phyloP scores from a whole-genome alignment of 2,329 filamentous ascomycete species.

The Alternaria infectoria region DNA sequence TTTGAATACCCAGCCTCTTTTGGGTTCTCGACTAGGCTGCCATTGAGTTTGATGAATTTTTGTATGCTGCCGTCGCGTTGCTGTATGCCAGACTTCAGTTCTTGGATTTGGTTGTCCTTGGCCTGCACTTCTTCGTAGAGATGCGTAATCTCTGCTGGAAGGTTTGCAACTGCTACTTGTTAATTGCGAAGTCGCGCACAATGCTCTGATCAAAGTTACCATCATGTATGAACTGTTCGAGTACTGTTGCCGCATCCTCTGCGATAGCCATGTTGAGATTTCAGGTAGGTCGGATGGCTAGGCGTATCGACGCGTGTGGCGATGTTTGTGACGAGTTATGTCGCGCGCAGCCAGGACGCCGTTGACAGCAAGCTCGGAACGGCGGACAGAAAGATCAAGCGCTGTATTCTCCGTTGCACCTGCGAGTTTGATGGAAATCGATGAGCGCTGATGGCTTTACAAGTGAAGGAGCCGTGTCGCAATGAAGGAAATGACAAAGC shows the following conservation, averaged over 20 bases:
- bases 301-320: not conserved
- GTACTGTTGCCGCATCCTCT: constrained; percentile 71
- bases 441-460: constrained; percentile 23
- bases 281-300: not conserved
- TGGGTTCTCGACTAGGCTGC: constrained; percentile 74
- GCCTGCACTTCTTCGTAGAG: constrained; percentile 82
- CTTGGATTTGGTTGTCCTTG: constrained; percentile 75
- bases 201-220: constrained; percentile 46
- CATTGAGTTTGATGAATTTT: constrained; percentile 79
- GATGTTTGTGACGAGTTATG: not conserved
- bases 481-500: constrained; percentile 7
- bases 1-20: constrained; percentile 74
- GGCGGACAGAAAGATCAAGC: not conserved
- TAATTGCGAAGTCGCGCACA: constrained; percentile 5
- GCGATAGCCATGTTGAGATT: constrained; percentile 44
- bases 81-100: constrained; percentile 71
- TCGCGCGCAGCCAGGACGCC: not conserved
- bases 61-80: constrained; percentile 78
- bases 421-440: constrained; percentile 25
- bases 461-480: constrained; percentile 14
- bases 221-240: constrained; percentile 79
- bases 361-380: not conserved
- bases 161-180: constrained; percentile 66
- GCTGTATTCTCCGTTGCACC: not conserved
- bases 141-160: constrained; percentile 82